Evolutionary conservation across 2,329 filamentous ascomycete genomes (phyloP).

Genomic region (Pyrenophora seminiperda): DNA sequence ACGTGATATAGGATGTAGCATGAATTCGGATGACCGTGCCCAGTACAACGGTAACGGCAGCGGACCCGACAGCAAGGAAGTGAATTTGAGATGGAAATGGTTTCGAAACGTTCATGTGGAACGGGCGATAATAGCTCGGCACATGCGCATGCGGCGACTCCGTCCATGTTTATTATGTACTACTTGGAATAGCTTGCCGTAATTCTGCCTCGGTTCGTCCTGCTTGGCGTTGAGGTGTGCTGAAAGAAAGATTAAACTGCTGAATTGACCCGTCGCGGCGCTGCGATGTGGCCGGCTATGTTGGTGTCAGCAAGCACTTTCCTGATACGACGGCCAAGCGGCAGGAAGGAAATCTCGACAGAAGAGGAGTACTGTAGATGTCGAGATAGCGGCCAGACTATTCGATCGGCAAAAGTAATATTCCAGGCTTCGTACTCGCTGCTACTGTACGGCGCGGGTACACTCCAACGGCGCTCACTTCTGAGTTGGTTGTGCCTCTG

Average conservation of each 20-base stretch:
- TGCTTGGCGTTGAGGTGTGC: too few relatives aligned
- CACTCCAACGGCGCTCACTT: neutral
- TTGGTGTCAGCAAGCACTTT: neutral
- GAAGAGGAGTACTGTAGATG: neutral
- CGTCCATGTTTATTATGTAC: too few relatives aligned
- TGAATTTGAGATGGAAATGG: constrained; percentile 4
- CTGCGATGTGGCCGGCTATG: neutral
- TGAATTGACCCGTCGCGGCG: neutral
- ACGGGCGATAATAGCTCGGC: neutral
- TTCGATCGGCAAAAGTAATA: constrained; percentile 8
- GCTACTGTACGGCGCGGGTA: too few relatives aligned
- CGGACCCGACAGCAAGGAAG: neutral
- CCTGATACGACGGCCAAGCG: constrained; percentile 8
- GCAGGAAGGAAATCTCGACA: constrained; percentile 5
- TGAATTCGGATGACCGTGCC: neutral
- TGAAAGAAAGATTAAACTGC: too few relatives aligned
- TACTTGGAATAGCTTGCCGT: neutral
- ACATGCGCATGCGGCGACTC: too few relatives aligned
- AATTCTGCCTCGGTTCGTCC: neutral
- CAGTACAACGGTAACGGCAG: constrained; percentile 1
- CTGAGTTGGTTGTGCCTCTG: too few relatives aligned
- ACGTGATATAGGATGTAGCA: constrained; percentile 9
- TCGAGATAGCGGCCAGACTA: constrained; percentile 9
- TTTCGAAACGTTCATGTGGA: constrained; percentile 17
- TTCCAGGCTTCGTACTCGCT: constrained; percentile 1